Evolutionary conservation across 1,284 basidiomycete genomes (phyloP).

Genomic region (Cryptococcus hybrid): DNA sequence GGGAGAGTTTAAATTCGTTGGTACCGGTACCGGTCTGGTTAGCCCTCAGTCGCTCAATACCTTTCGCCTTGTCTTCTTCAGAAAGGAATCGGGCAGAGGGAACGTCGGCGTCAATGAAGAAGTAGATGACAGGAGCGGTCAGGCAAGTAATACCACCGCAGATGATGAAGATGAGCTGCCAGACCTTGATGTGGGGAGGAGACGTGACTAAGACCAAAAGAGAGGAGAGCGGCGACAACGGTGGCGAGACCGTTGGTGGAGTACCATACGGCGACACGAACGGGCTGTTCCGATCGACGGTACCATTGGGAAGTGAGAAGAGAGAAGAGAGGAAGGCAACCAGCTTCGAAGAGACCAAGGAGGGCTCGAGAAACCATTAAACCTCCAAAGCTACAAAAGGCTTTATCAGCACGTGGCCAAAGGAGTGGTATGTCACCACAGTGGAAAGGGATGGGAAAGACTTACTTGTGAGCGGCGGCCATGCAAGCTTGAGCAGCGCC

Average conservation of each 20-base stretch:
- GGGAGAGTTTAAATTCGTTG: conserved; percentile 46
- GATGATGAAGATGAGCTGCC: conserved; percentile 50
- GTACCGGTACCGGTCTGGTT: conserved; percentile 49
- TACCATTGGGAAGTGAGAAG: conserved; percentile 51
- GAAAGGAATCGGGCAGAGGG: conserved; percentile 46
- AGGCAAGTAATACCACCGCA: conserved; percentile 30
- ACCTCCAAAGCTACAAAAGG: conserved; percentile 17
- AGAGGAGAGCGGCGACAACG: conserved; percentile 40
- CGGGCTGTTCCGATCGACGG: conserved; percentile 47
- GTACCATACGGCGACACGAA: conserved; percentile 47
- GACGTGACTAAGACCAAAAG: conserved; percentile 42
- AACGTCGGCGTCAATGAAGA: conserved; percentile 41
- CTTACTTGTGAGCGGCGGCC: conserved; percentile 29
- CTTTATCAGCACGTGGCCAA: not conserved
- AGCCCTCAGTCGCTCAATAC: conserved; percentile 49
- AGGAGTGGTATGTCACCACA: not conserved
- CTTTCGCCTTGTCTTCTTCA: conserved; percentile 46
- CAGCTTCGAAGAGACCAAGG: conserved; percentile 50
- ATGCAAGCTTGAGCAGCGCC: conserved; percentile 36
- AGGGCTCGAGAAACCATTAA: conserved; percentile 45
- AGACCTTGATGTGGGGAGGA: conserved; percentile 33
- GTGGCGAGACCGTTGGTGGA: conserved; percentile 47
- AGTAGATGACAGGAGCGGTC: conserved; percentile 42
- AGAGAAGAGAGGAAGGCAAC: conserved; percentile 49
- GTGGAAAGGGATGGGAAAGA: not conserved